Evolutionary conservation across 2,329 filamentous ascomycete genomes (phyloP), one percentile per base, ranked within the genome.

Genomic region (Cladophialophora psammophila): DNA sequence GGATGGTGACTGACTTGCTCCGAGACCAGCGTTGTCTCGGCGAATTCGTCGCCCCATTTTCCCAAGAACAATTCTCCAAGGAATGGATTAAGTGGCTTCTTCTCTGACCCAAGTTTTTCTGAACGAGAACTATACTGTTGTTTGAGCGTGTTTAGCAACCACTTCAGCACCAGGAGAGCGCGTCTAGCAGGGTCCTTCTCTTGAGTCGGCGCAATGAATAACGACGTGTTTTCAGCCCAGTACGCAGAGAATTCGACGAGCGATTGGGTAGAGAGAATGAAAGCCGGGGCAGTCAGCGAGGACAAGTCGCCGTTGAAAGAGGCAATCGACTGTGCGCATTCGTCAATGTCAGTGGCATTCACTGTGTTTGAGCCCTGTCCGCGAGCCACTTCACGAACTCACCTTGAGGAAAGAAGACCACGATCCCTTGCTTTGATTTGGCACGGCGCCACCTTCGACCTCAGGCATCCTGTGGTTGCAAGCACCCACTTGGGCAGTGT

Each of bases 1-100:
- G 94, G 94, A 77, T 99, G 95, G 79, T 98, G 94, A 77, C 85
- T 87, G 77, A 98, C 95, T 85, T 98, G 94, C 82, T 98, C 94
- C 76, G 93, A 96, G 74, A 97, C 86, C 72, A 99, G 86, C 73
- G 91, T 88, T 34, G 95, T 98, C 56, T 89, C 90, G 65, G 94
- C 94, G 61, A 88, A 74, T 12, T 80, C 77, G 76, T 96, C 92
- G 66, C 90, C 87, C 95, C 95, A 99, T 74, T 89, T 91, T 31
- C 94, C 95, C 34, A 98, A 80, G 81, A 97, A 98, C 38, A 98
- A 86, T 82, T 99, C 94, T 64, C 94, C 94, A 40, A 99, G 82
- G 81, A 99, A 98, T 0, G 95, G 95, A 77, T 99, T 98, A 67
- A 99, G 82, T 2, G 94, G 94, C 84, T 98, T 99, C 88, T 98